These are phyloP conservation scores for Cyamopsis tetragonoloba DNA, from an alignment of 306 rosid species.

Conservation along the genomic window DNA sequence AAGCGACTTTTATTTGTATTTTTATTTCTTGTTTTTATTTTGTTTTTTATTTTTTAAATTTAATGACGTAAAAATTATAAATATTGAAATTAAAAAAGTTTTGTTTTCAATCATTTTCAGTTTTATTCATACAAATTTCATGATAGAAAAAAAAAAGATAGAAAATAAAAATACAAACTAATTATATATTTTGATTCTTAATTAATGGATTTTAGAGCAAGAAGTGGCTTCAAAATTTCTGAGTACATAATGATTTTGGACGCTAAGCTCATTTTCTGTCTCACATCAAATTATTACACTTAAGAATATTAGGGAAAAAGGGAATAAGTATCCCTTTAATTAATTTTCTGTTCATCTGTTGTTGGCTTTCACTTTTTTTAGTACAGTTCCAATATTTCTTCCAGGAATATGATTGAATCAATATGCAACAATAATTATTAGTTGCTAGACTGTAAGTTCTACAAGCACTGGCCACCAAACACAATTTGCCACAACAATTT, in stretches of 20 bases:
- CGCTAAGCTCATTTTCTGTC: slow-evolving; percentile 7
- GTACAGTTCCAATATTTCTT: slow-evolving; percentile 4
- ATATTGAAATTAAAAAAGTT: too few relatives aligned
- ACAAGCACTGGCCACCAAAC: not conserved
- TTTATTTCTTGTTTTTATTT: too few relatives aligned
- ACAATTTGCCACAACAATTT: not conserved
- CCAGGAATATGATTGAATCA: not conserved
- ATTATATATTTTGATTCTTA: too few relatives aligned
- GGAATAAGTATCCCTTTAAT: not conserved
- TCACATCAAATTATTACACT: not conserved
- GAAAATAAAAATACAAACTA: too few relatives aligned
- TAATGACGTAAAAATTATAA: too few relatives aligned
- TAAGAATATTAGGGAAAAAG: not conserved
- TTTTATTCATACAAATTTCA: too few relatives aligned
- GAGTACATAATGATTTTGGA: slow-evolving; percentile 21
- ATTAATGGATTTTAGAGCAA: not conserved
- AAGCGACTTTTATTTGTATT: too few relatives aligned
- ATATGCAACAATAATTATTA: not conserved
- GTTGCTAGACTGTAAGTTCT: not conserved
- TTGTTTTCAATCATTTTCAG: too few relatives aligned
- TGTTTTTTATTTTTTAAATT: too few relatives aligned
- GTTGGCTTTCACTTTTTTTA: not conserved
- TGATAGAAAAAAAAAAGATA: too few relatives aligned
- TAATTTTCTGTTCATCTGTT: not conserved
- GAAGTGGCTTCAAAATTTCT: slow-evolving; percentile 20